Evolutionary conservation across 129 eudicot genomes (phyloP).

Genomic region (Glebionis coronaria): DNA sequence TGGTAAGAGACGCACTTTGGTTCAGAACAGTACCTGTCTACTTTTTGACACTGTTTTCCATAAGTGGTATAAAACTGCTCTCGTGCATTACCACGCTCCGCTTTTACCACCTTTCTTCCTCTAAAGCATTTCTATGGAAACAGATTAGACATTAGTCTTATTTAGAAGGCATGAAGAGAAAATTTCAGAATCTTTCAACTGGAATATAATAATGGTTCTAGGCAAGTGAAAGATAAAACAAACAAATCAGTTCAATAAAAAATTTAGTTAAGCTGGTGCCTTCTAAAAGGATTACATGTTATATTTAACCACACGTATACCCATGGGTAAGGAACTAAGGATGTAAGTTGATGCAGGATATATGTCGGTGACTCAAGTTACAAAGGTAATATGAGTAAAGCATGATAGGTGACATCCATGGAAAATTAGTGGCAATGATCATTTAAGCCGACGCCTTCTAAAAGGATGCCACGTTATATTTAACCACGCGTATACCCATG

Average conservation of each 20-base stretch:
- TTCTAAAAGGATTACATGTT: too few species aligned
- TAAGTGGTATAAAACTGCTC: conserved; percentile 60
- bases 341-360: neutral
- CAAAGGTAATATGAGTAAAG: conserved; percentile 7
- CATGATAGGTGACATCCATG: neutral
- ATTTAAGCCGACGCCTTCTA: neutral
- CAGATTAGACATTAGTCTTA: conserved; percentile 9
- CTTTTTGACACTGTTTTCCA: conserved; percentile 71
- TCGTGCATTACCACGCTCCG: conserved; percentile 62
- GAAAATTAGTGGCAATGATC: neutral
- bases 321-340: conserved; percentile 5
- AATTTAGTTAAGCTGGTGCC: neutral
- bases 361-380: neutral
- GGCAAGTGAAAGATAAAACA: neutral
- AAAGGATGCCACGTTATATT: too few species aligned
- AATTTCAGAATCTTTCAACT: neutral
- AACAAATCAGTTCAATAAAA: neutral
- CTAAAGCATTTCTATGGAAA: conserved; percentile 84
- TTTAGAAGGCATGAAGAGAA: conserved; percentile 4
- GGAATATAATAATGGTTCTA: neutral
- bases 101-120: conserved; percentile 78
- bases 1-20: neutral
- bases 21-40: conserved; percentile 49
- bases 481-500: neutral
- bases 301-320: neutral